phyloP scores from a whole-genome alignment of 805 yeast genomes.

The Starmerella apicola region DNA sequence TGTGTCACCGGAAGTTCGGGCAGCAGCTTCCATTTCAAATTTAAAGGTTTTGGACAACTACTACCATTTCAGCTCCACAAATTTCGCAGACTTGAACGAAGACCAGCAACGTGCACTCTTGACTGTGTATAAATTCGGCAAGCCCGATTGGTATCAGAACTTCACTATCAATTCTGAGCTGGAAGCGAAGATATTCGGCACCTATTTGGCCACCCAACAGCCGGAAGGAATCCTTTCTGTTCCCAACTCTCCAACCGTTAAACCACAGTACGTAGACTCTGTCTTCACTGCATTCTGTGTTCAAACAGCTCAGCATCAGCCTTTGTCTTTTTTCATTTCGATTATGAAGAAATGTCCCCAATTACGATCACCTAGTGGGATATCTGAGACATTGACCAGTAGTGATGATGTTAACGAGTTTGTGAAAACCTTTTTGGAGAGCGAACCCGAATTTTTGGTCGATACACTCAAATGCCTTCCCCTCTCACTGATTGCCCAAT shows the following conservation, averaged over 20 bases:
- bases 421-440: background rate
- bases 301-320: no score
- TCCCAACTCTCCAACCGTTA: no score
- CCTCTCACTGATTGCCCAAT: background rate
- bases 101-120: slow-evolving; percentile 1
- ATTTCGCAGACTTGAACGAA: slow-evolving; percentile 2
- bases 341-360: background rate
- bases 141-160: no score
- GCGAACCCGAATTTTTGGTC: slow-evolving; percentile 4
- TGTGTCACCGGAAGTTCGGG: slow-evolving; percentile 4
- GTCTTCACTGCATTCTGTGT: no score
- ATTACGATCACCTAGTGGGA: background rate
- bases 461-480: background rate
- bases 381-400: background rate
- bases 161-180: no score
- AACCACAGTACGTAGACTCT: no score
- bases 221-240: no score
- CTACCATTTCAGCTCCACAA: slow-evolving; percentile 4
- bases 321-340: no score
- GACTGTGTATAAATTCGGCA: no score
- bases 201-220: no score
- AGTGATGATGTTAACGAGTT: slow-evolving; percentile 1
- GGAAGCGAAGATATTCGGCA: no score
- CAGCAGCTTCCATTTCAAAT: slow-evolving; percentile 7
- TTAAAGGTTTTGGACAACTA: background rate